These are phyloP conservation scores for Paulownia fortunei DNA, from an alignment of 257 asterid genomes.

Conservation along the genomic window DNA sequence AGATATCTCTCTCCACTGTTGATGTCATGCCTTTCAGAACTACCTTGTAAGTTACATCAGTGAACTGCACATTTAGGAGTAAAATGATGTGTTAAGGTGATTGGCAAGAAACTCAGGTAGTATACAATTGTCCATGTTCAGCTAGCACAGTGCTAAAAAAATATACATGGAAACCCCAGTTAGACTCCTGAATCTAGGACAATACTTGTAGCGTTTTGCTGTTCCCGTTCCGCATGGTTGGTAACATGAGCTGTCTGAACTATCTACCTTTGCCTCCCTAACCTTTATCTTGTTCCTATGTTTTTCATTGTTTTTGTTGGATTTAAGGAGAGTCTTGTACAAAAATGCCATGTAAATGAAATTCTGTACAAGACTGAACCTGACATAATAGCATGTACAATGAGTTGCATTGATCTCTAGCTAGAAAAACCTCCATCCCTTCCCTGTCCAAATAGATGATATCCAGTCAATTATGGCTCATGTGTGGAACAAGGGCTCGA, in stretches of 20 bases:
- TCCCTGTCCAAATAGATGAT: constrained; percentile 71
- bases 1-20: constrained; percentile 73
- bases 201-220: background rate
- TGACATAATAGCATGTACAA: constrained; percentile 61
- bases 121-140: background rate
- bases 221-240: no score
- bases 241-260: background rate
- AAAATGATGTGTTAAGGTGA: background rate
- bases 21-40: constrained; percentile 70
- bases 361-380: constrained; percentile 95
- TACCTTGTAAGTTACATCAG: constrained; percentile 84
- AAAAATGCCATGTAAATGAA: constrained; percentile 64
- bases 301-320: background rate
- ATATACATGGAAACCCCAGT: background rate
- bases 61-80: constrained; percentile 65
- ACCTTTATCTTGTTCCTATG: background rate
- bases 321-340: constrained; percentile 68
- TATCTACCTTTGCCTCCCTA: background rate
- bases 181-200: background rate
- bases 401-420: constrained; percentile 58
- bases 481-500: constrained; percentile 9
- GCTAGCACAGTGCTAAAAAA: background rate
- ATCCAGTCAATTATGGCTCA: constrained; percentile 46
- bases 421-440: constrained; percentile 50
- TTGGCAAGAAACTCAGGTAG: background rate